A percentile compares a stretch with the other conserved stretches of the same genome.
phyloP scores from a whole-genome alignment of 768 basidiomycete species.

The Boletus vinaceobasis region DNA sequence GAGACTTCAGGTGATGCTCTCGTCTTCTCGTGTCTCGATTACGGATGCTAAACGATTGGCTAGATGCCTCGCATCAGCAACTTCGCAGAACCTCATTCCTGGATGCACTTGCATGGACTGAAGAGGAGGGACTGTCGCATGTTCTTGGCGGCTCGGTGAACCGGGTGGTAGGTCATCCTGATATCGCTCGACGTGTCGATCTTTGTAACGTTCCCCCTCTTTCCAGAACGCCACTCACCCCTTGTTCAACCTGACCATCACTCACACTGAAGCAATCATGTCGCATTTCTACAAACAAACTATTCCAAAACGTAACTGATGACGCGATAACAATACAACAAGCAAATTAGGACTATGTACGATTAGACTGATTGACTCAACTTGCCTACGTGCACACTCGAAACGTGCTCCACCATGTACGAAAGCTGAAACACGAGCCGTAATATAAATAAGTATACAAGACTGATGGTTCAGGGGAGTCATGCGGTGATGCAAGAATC shows the following conservation, averaged over 20 bases:
- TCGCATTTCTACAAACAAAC: constrained; percentile 68
- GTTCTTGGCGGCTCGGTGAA: constrained; percentile 61
- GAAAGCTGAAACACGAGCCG: background rate
- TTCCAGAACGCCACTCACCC: constrained; percentile 79
- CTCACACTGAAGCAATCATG: constrained; percentile 66
- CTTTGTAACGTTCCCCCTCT: background rate
- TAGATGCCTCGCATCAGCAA: constrained; percentile 23
- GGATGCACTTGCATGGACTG: constrained; percentile 59
- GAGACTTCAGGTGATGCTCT: constrained; percentile 14
- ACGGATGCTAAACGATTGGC: constrained; percentile 6
- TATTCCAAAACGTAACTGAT: constrained; percentile 35
- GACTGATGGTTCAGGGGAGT: background rate
- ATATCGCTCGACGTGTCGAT: background rate
- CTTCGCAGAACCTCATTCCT: constrained; percentile 49
- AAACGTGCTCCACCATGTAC: background rate
- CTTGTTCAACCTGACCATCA: constrained; percentile 69
- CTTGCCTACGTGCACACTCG: background rate
- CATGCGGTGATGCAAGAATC: constrained; percentile 33
- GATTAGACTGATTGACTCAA: background rate
- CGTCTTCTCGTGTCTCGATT: background rate
- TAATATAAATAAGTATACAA: background rate
- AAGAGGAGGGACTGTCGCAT: constrained; percentile 57
- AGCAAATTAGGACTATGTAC: constrained; percentile 1
- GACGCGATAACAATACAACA: background rate
- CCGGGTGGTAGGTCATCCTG: constrained; percentile 47